A percentile compares a stretch with the other conserved stretches of the same genome.
Evolutionary conservation across 148 eudicot species (phyloP).

Genomic region (Vaccinium myrtillus): DNA sequence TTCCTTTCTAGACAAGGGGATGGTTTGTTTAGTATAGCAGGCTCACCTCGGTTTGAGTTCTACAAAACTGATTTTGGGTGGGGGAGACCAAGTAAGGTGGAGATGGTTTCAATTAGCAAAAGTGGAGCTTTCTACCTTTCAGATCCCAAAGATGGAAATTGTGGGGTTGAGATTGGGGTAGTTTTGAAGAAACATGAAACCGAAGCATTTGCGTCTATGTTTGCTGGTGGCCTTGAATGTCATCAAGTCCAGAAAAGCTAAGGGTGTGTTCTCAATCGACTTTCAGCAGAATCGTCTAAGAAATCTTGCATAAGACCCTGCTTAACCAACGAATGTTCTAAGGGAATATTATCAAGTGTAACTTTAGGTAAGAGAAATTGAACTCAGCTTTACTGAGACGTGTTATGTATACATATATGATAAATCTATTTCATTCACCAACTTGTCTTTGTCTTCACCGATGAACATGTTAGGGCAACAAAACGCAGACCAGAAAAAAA

Average conservation of each 20-base stretch:
- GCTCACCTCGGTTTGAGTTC: conserved; percentile 16
- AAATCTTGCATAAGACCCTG: background rate
- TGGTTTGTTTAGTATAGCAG: background rate
- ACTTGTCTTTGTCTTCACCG: too few relatives aligned
- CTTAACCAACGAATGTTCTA: too few relatives aligned
- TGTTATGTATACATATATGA: too few relatives aligned
- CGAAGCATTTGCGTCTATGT: background rate
- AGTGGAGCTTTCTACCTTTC: conserved; percentile 12
- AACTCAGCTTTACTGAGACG: too few relatives aligned
- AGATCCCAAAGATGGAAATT: background rate
- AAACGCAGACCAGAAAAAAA: too few relatives aligned
- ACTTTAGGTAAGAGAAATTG: too few relatives aligned
- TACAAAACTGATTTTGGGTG: conserved; percentile 13
- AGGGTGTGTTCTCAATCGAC: background rate
- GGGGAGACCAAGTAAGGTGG: conserved; percentile 17
- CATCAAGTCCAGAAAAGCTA: background rate
- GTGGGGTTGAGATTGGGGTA: too few relatives aligned
- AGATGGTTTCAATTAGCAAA: conserved; percentile 6
- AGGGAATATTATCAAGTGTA: too few relatives aligned
- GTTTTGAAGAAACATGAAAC: conserved; percentile 9
- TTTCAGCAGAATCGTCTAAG: too few relatives aligned
- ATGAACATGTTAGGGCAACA: too few relatives aligned
- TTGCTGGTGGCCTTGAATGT: conserved; percentile 9
- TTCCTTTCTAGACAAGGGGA: background rate
- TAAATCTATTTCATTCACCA: too few relatives aligned